These are phyloP conservation scores for Pleoardoris graminearum DNA, from an alignment of 2,329 filamentous ascomycete genomes.

Conservation along the genomic window DNA sequence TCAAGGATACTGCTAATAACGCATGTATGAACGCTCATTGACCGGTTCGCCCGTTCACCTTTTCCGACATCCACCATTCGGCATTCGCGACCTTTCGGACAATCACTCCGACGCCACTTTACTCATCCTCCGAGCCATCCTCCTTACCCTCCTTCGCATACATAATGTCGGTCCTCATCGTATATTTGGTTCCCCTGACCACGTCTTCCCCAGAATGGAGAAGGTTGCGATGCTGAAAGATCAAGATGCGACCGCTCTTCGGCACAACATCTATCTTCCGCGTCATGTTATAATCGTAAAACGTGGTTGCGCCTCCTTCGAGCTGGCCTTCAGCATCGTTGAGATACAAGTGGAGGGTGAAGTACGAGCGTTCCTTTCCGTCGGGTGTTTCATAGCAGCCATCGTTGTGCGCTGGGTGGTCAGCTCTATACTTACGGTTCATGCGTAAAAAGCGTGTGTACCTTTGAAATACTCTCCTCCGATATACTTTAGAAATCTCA, in stretches of 20 bases:
- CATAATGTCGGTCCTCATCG: slow-evolving; percentile 59
- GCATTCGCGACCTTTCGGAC: not conserved
- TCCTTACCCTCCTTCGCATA: slow-evolving; percentile 32
- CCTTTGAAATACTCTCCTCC: slow-evolving; percentile 70
- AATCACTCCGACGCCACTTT: not conserved
- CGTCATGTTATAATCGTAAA: slow-evolving; percentile 40
- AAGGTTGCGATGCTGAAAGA: slow-evolving; percentile 57
- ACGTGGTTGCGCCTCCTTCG: slow-evolving; percentile 56
- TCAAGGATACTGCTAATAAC: slow-evolving; percentile 49
- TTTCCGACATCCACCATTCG: not conserved
- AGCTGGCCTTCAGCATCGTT: slow-evolving; percentile 48
- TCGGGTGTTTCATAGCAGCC: slow-evolving; percentile 61
- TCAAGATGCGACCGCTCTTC: slow-evolving; percentile 52
- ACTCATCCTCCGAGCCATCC: not conserved
- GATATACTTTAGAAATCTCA: slow-evolving; percentile 74
- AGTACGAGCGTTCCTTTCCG: slow-evolving; percentile 50
- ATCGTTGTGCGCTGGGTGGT: slow-evolving; percentile 64
- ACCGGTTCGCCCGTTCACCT: not conserved
- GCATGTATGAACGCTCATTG: not conserved
- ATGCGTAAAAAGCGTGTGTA: slow-evolving; percentile 9
- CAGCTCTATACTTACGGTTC: not conserved
- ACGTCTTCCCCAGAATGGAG: slow-evolving; percentile 58
- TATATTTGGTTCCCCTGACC: slow-evolving; percentile 55
- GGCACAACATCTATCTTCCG: slow-evolving; percentile 50
- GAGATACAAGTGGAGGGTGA: slow-evolving; percentile 59